A percentile compares a stretch with the other conserved stretches of the same genome.
Evolutionary conservation across 1,139 yeast genomes (phyloP).

Genomic region (Sugiyamaella paludigena): DNA sequence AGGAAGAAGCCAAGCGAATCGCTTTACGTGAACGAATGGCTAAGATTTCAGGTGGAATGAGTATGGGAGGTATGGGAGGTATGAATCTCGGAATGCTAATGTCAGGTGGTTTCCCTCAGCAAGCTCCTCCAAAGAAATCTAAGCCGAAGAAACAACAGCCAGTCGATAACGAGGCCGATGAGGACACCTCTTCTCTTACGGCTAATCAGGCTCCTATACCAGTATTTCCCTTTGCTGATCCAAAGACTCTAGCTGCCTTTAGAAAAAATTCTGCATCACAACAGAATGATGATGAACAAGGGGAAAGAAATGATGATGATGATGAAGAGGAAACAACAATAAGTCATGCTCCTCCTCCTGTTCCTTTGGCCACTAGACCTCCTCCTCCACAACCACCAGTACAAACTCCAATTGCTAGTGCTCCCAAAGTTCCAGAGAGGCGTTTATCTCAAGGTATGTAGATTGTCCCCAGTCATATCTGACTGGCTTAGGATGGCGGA

Average conservation of each 20-base stretch:
- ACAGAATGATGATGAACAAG: constrained; percentile 5
- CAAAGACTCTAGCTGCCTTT: constrained; percentile 35
- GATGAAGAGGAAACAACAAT: constrained; percentile 3
- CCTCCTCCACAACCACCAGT: background rate
- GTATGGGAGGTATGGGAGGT: constrained; percentile 44
- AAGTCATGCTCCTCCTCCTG: constrained; percentile 11
- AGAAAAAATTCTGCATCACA: constrained; percentile 19
- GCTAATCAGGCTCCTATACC: constrained; percentile 44
- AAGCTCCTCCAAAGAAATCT: constrained; percentile 34
- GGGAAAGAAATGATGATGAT: constrained; percentile 13
- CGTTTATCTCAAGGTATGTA: background rate
- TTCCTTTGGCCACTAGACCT: background rate
- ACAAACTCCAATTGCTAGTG: background rate
- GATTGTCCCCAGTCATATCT: background rate
- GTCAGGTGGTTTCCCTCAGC: constrained; percentile 32
- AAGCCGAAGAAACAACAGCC: constrained; percentile 29
- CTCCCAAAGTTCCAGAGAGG: constrained; percentile 3
- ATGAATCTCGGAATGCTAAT: constrained; percentile 40
- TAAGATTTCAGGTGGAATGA: constrained; percentile 86
- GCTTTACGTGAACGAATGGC: constrained; percentile 95
- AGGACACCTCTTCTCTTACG: constrained; percentile 21
- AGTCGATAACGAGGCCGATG: constrained; percentile 31
- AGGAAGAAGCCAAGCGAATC: constrained; percentile 76
- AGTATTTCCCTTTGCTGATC: constrained; percentile 49
- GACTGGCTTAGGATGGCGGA: no score